Evolutionary conservation across 129 eudicot genomes (phyloP).

Genomic region (Arctium lappa): DNA sequence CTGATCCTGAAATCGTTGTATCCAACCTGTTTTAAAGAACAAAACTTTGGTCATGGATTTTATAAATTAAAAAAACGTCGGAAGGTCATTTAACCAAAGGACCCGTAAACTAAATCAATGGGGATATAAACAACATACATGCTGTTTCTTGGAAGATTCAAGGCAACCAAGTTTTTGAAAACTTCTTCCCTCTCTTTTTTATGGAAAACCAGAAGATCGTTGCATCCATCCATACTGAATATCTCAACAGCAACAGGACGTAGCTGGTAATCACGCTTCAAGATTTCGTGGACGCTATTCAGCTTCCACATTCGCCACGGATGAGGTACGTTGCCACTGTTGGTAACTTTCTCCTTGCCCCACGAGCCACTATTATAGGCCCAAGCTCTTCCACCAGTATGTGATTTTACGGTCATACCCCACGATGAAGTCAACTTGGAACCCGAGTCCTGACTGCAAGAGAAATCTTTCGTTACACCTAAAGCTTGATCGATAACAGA

Average conservation of each 20-base stretch:
- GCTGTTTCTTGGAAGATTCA: constrained; percentile 96
- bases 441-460: constrained; percentile 60
- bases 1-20: constrained; percentile 87
- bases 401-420: constrained; percentile 59
- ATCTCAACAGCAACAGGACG: constrained; percentile 98
- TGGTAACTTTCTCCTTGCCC: constrained; percentile 86
- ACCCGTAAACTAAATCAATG: neutral
- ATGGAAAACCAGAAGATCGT: constrained; percentile 95
- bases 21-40: constrained; percentile 64
- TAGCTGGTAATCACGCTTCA: constrained; percentile 97
- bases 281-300: constrained; percentile 87
- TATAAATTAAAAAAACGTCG: neutral
- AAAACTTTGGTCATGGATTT: neutral
- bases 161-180: constrained; percentile 77
- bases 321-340: constrained; percentile 86
- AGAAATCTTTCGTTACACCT: constrained; percentile 86
- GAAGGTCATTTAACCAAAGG: neutral
- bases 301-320: constrained; percentile 99
- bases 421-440: constrained; percentile 83
- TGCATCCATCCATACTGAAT: constrained; percentile 99
- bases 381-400: constrained; percentile 94
- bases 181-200: constrained; percentile 97
- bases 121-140: constrained; percentile 53
- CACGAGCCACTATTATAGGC: constrained; percentile 98
- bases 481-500: constrained; percentile 97